Evolutionary conservation across 73 alveolate genomes (phyloP), one percentile per base, ranked within the genome.

Genomic region (Paramecium sonneborni): DNA sequence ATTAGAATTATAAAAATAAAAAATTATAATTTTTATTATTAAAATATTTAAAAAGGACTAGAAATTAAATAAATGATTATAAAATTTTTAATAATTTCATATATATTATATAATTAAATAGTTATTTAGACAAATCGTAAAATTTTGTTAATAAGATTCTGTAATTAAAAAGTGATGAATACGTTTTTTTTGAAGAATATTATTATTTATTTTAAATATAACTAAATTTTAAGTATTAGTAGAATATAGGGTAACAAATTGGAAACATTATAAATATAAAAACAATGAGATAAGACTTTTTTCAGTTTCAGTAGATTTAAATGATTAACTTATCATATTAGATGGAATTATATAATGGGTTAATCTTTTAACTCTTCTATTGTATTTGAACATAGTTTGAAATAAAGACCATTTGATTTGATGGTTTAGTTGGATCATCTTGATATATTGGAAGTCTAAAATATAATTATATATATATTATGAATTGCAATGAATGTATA

Each of bases 291-390:
- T 76, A 0, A 70, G 46, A 18, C 35, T 76, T 41, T 69, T 76
- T 5, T 76, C 30, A 24, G 88, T 76, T 18, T 76, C 88, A 18
- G 88, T 70, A 24, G 88, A 76, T 41, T 21, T 76, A 18, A 38
- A 39, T 35, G 88, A 76, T 41, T 38, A 76, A 76, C 62, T 35
- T 7, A 35, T 76, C 41, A n/a, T 38, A 5, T 76, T 76, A 20
- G 88, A 76, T 34, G 88, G 88, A 20, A 76, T 76, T 20, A 76
- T 76, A 9, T n/a, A 76, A 76, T 41, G 35, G 44, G 88, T 76
- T 18, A 76, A 76, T 76, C 23, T 34, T n/a, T 76, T 76, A 41
- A 70, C 88, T 37, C 39, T 76, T 12, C n/a, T 41, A 79, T 23
- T 46, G 44, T 30, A 18, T 79, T 79, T 46, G 76, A 79, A 41